These are phyloP conservation scores for Phytophthora vignae DNA, from an alignment of 352 stramenopile genomes.

Conservation along the genomic window DNA sequence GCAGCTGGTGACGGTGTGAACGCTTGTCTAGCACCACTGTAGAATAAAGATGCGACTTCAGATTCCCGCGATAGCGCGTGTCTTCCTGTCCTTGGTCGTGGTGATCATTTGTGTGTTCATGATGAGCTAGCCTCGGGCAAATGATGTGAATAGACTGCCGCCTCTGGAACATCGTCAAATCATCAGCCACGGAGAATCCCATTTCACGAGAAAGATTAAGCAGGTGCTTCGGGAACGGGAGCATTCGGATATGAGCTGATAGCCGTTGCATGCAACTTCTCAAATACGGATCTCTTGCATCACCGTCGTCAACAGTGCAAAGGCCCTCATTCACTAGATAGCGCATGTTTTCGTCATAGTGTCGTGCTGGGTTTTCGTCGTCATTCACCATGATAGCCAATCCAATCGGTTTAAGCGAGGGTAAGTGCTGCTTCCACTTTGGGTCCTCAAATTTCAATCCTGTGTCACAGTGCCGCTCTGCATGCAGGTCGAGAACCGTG, in stretches of 20 bases:
- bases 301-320: slow-evolving; percentile 29
- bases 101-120: slow-evolving; percentile 87
- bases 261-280: slow-evolving; percentile 79
- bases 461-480: slow-evolving; percentile 75
- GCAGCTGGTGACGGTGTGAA: slow-evolving; percentile 79
- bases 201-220: slow-evolving; percentile 85
- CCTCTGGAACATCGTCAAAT: slow-evolving; percentile 72
- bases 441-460: slow-evolving; percentile 89
- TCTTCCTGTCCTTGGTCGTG: slow-evolving; percentile 89
- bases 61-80: slow-evolving; percentile 80
- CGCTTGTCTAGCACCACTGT: slow-evolving; percentile 86
- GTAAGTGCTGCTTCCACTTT: slow-evolving; percentile 82
- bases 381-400: slow-evolving; percentile 87
- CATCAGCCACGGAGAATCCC: slow-evolving; percentile 73
- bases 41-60: slow-evolving; percentile 90
- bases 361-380: slow-evolving; percentile 64
- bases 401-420: slow-evolving; percentile 83
- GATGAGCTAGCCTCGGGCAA: slow-evolving; percentile 76
- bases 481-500: slow-evolving; percentile 84
- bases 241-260: slow-evolving; percentile 85
- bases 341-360: slow-evolving; percentile 74
- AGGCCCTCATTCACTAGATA: slow-evolving; percentile 77
- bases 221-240: slow-evolving; percentile 85
- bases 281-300: slow-evolving; percentile 52
- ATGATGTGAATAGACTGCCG: slow-evolving; percentile 86